Evolutionary conservation across 2,329 filamentous ascomycete species (phyloP).

Genomic region (Fusarium continuum): DNA sequence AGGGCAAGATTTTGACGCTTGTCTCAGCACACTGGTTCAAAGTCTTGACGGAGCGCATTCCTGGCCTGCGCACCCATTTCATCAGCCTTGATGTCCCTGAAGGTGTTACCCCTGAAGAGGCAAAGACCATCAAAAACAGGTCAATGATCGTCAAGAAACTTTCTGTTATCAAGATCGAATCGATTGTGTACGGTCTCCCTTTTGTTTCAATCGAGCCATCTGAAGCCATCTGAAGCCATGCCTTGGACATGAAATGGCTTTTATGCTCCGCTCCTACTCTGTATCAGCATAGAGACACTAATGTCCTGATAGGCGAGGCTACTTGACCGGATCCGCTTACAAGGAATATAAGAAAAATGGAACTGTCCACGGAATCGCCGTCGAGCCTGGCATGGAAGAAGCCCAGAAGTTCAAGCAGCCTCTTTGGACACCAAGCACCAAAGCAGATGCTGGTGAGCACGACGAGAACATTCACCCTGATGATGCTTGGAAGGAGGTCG

Average conservation of each 20-base stretch:
- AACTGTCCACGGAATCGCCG: slow-evolving; percentile 80
- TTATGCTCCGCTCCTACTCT: neutral
- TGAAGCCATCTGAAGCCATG: neutral
- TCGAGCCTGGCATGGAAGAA: slow-evolving; percentile 71
- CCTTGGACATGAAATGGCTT: neutral
- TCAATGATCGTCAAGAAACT: slow-evolving; percentile 81
- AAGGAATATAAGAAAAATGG: slow-evolving; percentile 72
- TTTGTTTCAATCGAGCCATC: neutral
- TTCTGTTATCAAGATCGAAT: slow-evolving; percentile 73
- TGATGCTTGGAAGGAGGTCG: slow-evolving; percentile 58
- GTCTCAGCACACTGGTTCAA: slow-evolving; percentile 64
- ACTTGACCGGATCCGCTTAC: slow-evolving; percentile 88
- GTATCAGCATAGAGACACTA: neutral
- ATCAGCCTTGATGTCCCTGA: slow-evolving; percentile 55
- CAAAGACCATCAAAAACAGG: slow-evolving; percentile 65
- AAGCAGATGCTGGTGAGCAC: slow-evolving; percentile 80
- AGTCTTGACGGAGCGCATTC: slow-evolving; percentile 56
- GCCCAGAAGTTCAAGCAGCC: slow-evolving; percentile 70
- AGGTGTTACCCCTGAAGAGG: slow-evolving; percentile 55
- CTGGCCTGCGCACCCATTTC: slow-evolving; percentile 62
- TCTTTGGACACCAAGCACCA: slow-evolving; percentile 82
- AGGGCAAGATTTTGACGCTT: slow-evolving; percentile 61
- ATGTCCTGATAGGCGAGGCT: slow-evolving; percentile 63
- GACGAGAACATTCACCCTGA: slow-evolving; percentile 86
- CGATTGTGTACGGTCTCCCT: slow-evolving; percentile 30